Percentiles rank a stretch among this genome's conserved stretches.
phyloP scores from a whole-genome alignment of 2,329 filamentous ascomycete genomes.

The Aspergillus arachidicola region DNA sequence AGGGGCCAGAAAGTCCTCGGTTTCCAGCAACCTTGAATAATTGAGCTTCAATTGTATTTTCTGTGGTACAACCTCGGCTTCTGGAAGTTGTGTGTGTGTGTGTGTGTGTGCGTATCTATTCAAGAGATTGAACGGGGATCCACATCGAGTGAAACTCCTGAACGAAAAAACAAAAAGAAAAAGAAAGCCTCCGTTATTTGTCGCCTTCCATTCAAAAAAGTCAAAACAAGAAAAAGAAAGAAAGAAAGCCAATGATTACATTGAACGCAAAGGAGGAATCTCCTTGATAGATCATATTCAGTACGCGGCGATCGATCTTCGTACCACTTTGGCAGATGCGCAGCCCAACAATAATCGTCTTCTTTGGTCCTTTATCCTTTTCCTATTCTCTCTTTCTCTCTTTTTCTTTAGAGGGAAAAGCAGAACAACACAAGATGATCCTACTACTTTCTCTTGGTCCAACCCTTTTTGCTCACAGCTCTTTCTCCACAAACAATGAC shows the following conservation, averaged over 20 bases:
- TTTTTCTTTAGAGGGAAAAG: too few relatives aligned
- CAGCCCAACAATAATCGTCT: neutral
- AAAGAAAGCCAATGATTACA: neutral
- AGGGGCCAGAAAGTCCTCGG: neutral
- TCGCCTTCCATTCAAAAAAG: neutral
- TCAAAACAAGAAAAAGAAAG: neutral
- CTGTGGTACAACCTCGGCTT: neutral
- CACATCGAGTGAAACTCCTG: neutral
- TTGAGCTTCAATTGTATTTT: neutral
- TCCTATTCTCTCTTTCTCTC: neutral
- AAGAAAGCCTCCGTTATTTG: neutral
- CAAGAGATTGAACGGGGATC: neutral
- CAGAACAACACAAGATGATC: neutral
- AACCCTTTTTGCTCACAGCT: neutral
- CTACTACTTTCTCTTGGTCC: neutral
- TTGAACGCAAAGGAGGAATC: neutral
- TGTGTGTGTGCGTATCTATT: neutral
- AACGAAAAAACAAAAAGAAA: neutral
- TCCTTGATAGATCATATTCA: conserved; percentile 15
- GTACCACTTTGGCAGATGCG: neutral
- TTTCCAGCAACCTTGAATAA: neutral
- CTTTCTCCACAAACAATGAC: neutral
- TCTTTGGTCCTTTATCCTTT: neutral
- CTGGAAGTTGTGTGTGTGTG: neutral
- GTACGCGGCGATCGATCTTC: neutral